Percentiles rank a stretch among this genome's conserved stretches.
These are phyloP conservation scores for Ophiostoma fasciatum DNA, from an alignment of 2,329 filamentous ascomycete genomes.

Conservation along the genomic window DNA sequence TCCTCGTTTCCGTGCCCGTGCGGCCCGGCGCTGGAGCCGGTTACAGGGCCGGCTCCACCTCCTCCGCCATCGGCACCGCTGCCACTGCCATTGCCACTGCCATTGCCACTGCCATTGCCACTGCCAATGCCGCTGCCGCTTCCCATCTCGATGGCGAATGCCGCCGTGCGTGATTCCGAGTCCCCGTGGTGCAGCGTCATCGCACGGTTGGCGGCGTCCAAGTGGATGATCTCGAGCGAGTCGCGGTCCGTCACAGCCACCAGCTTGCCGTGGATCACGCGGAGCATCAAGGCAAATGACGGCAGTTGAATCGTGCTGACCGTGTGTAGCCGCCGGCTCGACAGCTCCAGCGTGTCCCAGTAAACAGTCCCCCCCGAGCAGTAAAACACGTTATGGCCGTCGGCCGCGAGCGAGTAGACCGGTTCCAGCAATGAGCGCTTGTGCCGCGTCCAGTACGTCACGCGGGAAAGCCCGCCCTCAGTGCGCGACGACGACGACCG, in stretches of 20 bases:
- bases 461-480: no score
- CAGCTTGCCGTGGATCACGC: slow-evolving; percentile 30
- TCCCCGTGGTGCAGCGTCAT: slow-evolving; percentile 32
- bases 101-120: no score
- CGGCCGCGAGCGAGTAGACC: slow-evolving; percentile 41
- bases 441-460: slow-evolving; percentile 40
- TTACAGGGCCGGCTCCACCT: no score
- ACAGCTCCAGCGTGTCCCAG: slow-evolving; percentile 38
- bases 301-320: slow-evolving; percentile 32
- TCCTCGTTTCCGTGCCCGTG: slow-evolving; percentile 17
- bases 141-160: slow-evolving; percentile 33
- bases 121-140: no score
- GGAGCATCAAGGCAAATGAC: slow-evolving; percentile 36
- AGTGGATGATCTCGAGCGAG: slow-evolving; percentile 36
- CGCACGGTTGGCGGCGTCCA: slow-evolving; percentile 24
- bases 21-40: no score
- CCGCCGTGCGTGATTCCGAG: slow-evolving; percentile 25
- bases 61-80: no score
- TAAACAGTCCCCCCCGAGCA: slow-evolving; percentile 37
- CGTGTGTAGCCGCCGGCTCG: slow-evolving; percentile 34
- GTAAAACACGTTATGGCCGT: slow-evolving; percentile 40
- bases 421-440: slow-evolving; percentile 30
- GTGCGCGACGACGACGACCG: no score
- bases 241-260: slow-evolving; percentile 37
- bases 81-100: no score